A percentile compares a stretch with the other conserved stretches of the same genome.
Conservation (phyloP, 805 yeast species). For the Candida pini region DNA sequence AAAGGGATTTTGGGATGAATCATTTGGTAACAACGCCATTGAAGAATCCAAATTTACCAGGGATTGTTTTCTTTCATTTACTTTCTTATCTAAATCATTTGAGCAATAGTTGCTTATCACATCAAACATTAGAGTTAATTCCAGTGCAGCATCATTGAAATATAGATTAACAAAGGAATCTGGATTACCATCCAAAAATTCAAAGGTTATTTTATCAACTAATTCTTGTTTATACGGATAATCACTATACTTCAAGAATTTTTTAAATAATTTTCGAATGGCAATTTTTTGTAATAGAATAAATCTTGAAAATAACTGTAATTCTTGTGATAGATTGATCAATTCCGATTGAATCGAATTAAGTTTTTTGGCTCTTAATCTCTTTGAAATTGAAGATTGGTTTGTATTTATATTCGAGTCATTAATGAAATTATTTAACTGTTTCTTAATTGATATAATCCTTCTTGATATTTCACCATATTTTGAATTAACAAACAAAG, state of each 20-base stretch:
- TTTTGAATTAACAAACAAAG: slow-evolving; percentile 62
- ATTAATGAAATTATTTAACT: slow-evolving; percentile 22
- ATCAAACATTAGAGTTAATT: slow-evolving; percentile 50
- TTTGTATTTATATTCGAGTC: slow-evolving; percentile 6
- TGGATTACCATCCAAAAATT: slow-evolving; percentile 31
- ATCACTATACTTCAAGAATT: slow-evolving; percentile 45
- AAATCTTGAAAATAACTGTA: slow-evolving; percentile 66
- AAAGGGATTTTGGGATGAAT: slow-evolving; percentile 4
- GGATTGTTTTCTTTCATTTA: slow-evolving; percentile 7
- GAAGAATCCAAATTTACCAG: slow-evolving; percentile 20
- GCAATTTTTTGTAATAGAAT: slow-evolving; percentile 70
- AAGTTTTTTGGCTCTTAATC: slow-evolving; percentile 20
- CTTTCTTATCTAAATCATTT: background rate
- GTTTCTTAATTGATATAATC: slow-evolving; percentile 22
- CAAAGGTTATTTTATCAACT: slow-evolving; percentile 26
- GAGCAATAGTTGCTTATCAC: slow-evolving; percentile 29
- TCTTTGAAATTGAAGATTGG: slow-evolving; percentile 8
- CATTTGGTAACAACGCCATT: slow-evolving; percentile 7
- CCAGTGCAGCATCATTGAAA: slow-evolving; percentile 55
- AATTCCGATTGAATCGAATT: slow-evolving; percentile 30
- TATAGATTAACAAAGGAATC: slow-evolving; percentile 58
- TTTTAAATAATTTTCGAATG: slow-evolving; percentile 66
- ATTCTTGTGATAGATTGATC: slow-evolving; percentile 39
- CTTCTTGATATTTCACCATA: slow-evolving; percentile 61
- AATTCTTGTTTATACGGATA: slow-evolving; percentile 28